Percentiles rank a stretch among this genome's conserved stretches.
phyloP scores from a whole-genome alignment of 2,329 filamentous ascomycete species.

The Fusarium oligoseptatum region DNA sequence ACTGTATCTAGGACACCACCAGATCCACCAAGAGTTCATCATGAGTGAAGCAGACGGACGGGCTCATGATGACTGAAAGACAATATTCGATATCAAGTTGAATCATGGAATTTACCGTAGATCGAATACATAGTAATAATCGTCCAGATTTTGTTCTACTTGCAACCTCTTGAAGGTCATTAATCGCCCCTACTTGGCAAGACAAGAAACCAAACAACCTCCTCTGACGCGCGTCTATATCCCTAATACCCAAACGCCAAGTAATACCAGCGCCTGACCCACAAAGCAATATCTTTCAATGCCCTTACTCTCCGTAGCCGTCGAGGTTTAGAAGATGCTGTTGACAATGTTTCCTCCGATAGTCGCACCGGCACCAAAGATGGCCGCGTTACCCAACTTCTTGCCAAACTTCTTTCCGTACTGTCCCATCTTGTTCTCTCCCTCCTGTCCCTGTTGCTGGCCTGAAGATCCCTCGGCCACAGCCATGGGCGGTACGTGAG shows the following conservation, averaged over 20 bases:
- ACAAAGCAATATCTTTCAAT: neutral
- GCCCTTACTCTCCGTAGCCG: neutral
- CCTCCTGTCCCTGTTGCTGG: conserved; percentile 56
- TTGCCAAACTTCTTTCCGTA: conserved; percentile 96
- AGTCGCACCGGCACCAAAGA: conserved; percentile 93
- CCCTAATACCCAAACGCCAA: conserved; percentile 37
- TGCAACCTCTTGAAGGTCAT: neutral
- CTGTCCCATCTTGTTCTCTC: conserved; percentile 74
- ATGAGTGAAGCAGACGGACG: conserved; percentile 4
- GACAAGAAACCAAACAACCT: conserved; percentile 3
- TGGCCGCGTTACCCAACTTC: conserved; percentile 84
- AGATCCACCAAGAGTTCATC: conserved; percentile 23
- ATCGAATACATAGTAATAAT: neutral
- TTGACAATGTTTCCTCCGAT: conserved; percentile 93
- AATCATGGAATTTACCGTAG: neutral
- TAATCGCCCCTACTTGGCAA: neutral
- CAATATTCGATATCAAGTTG: neutral
- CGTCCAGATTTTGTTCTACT: neutral
- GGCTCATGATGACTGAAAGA: conserved; percentile 19
- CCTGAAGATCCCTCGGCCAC: conserved; percentile 70
- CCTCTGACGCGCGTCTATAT: conserved; percentile 3
- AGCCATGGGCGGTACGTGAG: conserved; percentile 80
- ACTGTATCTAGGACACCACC: conserved; percentile 19
- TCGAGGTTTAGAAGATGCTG: conserved; percentile 78
- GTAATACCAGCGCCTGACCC: conserved; percentile 11